Conservation (phyloP, 2,329 filamentous ascomycete species). For the Fusarium odoratissimum region DNA sequence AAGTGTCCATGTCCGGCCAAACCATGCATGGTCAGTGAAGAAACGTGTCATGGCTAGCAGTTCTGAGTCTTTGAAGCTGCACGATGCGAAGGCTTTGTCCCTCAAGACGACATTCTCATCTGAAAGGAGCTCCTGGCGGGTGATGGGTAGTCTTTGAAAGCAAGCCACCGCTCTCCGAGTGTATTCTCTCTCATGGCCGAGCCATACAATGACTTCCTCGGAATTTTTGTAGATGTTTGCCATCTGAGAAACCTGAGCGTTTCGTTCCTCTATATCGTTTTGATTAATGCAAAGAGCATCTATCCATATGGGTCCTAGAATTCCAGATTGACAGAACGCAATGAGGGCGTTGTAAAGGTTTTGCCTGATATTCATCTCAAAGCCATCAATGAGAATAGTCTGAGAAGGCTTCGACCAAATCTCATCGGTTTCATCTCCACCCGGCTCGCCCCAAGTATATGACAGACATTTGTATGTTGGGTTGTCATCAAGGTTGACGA, state of each 20-base stretch:
- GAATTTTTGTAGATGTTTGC: not conserved
- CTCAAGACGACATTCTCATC: not conserved
- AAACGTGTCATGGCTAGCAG: not conserved
- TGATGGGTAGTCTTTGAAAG: not conserved
- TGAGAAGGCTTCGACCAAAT: not conserved
- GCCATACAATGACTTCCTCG: not conserved
- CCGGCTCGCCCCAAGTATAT: not conserved
- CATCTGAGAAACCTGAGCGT: not conserved
- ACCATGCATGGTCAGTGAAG: slow-evolving; percentile 2
- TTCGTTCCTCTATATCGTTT: not conserved
- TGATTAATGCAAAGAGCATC: slow-evolving; percentile 3
- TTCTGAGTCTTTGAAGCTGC: not conserved
- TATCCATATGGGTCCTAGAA: not conserved
- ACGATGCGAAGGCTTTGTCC: not conserved
- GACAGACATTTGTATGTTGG: slow-evolving; percentile 1
- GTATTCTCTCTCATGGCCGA: not conserved
- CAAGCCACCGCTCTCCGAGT: not conserved
- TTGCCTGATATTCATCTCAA: not conserved
- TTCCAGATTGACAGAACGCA: not conserved
- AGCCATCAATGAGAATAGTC: not conserved
- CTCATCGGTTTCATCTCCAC: not conserved
- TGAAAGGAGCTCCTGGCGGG: not conserved
- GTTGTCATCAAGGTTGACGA: not conserved
- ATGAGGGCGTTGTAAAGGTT: not conserved
- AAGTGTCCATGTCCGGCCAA: slow-evolving; percentile 6